A percentile compares a stretch with the other conserved stretches of the same genome.
phyloP scores from a whole-genome alignment of 2,329 filamentous ascomycete genomes.

The Lachnellula subtilissima region DNA sequence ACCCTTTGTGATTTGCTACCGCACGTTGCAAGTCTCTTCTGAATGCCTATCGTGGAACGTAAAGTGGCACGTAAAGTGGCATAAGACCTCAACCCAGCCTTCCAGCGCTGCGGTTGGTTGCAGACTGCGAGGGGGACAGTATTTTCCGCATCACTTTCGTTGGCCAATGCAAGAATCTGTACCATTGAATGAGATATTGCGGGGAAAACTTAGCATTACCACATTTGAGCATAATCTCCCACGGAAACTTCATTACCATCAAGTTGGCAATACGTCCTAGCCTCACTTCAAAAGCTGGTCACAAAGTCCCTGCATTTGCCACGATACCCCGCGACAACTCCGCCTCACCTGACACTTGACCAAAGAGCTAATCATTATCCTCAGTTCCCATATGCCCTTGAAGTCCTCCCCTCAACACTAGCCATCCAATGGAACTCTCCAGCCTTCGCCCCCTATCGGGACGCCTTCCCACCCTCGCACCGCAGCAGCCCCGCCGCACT shows the following conservation, averaged over 20 bases:
- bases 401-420: conserved; percentile 59
- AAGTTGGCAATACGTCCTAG: no score
- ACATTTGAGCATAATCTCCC: background rate
- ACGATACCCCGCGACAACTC: background rate
- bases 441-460: conserved; percentile 61
- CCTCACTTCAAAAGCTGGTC: background rate
- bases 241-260: no score
- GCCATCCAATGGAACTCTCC: conserved; percentile 61
- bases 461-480: conserved; percentile 65
- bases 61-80: background rate
- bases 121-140: background rate
- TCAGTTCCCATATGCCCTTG: conserved; percentile 74
- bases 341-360: background rate
- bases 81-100: background rate
- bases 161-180: conserved; percentile 9
- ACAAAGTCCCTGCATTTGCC: background rate
- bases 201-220: conserved; percentile 5
- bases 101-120: conserved; percentile 10
- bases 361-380: conserved; percentile 11
- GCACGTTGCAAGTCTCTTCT: background rate
- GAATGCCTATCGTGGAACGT: background rate
- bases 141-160: conserved; percentile 8
- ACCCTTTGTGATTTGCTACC: conserved; percentile 10
- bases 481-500: conserved; percentile 55
- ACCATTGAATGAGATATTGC: conserved; percentile 7